Percentiles rank a stretch among this genome's conserved stretches.
phyloP scores from a whole-genome alignment of 140 eudicot species.

The Cichorium intybus region DNA sequence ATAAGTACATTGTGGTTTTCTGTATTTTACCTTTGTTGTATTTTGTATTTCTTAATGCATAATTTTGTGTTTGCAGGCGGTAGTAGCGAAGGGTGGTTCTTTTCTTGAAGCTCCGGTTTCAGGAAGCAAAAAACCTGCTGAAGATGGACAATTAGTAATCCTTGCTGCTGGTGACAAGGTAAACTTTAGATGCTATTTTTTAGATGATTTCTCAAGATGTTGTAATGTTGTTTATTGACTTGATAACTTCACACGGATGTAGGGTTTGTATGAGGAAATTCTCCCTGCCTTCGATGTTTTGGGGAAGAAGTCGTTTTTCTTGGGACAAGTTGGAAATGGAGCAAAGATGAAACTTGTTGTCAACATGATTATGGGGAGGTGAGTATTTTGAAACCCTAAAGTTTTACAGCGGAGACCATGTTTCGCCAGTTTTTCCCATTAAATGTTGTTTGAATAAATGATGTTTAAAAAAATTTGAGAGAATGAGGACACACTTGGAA shows the following conservation, averaged over 20 bases:
- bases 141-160: slow-evolving; percentile 91
- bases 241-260: neutral
- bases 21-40: too few relatives aligned
- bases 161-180: slow-evolving; percentile 98
- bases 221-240: neutral
- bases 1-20: too few relatives aligned
- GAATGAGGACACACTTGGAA: too few relatives aligned
- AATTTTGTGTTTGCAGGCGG: slow-evolving; percentile 56
- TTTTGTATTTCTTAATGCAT: too few relatives aligned
- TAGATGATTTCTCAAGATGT: too few relatives aligned
- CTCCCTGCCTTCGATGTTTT: slow-evolving; percentile 84
- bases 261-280: slow-evolving; percentile 73
- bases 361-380: slow-evolving; percentile 99
- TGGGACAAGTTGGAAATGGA: slow-evolving; percentile 92
- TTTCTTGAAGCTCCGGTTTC: slow-evolving; percentile 97
- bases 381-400: too few relatives aligned
- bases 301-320: slow-evolving; percentile 94
- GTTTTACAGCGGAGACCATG: too few relatives aligned
- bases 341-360: slow-evolving; percentile 99
- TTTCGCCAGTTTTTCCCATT: too few relatives aligned
- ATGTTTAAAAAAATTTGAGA: too few relatives aligned
- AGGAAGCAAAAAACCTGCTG: slow-evolving; percentile 99
- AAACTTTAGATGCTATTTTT: neutral
- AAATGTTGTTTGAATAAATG: too few relatives aligned
- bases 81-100: slow-evolving; percentile 66